Evolutionary conservation across 164 flowering plant genomes (phyloP).

Genomic region (Piper longum): DNA sequence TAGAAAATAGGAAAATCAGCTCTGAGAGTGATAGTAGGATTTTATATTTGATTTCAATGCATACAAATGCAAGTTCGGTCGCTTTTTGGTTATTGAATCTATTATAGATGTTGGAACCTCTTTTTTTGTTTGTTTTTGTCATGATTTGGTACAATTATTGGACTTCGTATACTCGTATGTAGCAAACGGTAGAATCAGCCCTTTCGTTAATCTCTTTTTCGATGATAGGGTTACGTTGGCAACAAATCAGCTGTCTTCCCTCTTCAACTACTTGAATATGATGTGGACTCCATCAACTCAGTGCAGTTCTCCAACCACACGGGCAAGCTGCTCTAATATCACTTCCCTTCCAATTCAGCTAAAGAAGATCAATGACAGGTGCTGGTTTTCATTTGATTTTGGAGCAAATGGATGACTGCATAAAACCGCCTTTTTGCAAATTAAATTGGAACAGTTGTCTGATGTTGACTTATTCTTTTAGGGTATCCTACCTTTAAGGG

Average conservation of each 20-base stretch:
- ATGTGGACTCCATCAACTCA: constrained; percentile 96
- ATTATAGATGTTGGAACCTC: no score
- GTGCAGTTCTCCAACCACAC: constrained; percentile 99
- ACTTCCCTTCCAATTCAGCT: constrained; percentile 31
- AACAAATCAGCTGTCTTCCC: constrained; percentile 98
- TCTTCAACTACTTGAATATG: constrained; percentile 86
- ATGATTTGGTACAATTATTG: no score
- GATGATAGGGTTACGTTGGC: constrained; percentile 82
- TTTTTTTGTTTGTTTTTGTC: no score
- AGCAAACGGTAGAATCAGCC: no score
- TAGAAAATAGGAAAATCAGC: no score
- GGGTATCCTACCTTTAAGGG: constrained; percentile 97
- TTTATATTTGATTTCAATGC: no score
- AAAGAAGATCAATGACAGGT: constrained; percentile 34
- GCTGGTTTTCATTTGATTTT: constrained; percentile 23
- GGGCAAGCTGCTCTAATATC: constrained; percentile 69
- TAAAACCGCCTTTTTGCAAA: constrained; percentile 9
- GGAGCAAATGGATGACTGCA: constrained; percentile 25
- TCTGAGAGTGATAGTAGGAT: no score
- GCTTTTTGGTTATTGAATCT: no score
- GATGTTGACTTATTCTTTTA: constrained; percentile 24
- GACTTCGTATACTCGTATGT: no score
- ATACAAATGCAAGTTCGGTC: no score
- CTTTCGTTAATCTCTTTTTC: no score
- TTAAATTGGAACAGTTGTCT: constrained; percentile 9